Evolutionary conservation across 139 green algal genomes (phyloP).

Genomic region (Desmodesmus armatus): DNA sequence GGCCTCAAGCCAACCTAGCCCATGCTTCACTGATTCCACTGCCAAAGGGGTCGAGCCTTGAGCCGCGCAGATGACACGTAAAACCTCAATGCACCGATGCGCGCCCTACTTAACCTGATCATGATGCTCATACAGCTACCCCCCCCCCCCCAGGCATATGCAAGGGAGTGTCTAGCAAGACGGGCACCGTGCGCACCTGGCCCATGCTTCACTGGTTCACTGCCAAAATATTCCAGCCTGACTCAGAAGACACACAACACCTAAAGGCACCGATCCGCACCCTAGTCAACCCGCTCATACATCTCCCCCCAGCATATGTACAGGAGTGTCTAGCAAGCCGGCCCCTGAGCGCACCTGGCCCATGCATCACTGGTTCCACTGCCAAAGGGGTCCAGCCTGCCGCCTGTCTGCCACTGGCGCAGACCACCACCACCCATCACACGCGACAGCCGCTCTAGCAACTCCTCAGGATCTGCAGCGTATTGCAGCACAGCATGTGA

Average conservation of each 20-base stretch:
- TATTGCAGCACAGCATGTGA: neutral
- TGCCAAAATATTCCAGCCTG: neutral
- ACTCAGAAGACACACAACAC: too few species aligned
- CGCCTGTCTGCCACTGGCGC: constrained; percentile 1
- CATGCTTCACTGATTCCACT: constrained; percentile 19
- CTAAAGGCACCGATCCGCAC: too few species aligned
- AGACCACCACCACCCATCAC: neutral
- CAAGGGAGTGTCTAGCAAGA: too few species aligned
- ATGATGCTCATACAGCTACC: too few species aligned
- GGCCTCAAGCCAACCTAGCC: neutral
- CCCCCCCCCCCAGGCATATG: too few species aligned
- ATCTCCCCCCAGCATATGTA: too few species aligned
- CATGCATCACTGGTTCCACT: constrained; percentile 3
- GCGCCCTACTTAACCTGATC: too few species aligned
- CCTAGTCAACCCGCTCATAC: too few species aligned
- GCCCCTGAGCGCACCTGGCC: too few species aligned
- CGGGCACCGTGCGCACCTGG: too few species aligned
- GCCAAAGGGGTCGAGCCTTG: neutral
- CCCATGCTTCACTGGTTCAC: neutral
- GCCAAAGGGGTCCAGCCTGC: constrained; percentile 7
- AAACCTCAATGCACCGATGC: too few species aligned
- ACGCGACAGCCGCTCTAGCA: neutral
- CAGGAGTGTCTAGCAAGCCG: too few species aligned
- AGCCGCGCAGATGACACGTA: neutral
- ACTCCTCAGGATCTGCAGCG: constrained; percentile 29